Evolutionary conservation across 805 yeast genomes (phyloP).

Genomic region (Metschnikowia picachoensis): DNA sequence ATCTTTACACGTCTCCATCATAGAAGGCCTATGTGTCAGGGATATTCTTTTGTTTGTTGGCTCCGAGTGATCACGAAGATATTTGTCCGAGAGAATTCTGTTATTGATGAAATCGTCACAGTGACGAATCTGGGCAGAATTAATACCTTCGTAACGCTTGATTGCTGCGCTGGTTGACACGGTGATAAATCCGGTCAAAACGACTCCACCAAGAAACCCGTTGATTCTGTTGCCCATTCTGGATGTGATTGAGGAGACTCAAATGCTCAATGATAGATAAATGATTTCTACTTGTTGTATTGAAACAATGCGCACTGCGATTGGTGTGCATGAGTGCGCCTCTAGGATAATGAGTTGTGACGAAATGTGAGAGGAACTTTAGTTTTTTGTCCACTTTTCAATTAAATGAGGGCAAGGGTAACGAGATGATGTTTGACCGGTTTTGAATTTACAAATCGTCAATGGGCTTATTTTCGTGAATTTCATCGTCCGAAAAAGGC

Average conservation of each 20-base stretch:
- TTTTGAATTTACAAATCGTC: no score
- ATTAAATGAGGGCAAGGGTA: no score
- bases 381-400: no score
- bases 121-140: constrained; percentile 45
- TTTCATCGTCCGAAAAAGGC: no score
- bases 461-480: no score
- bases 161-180: constrained; percentile 60
- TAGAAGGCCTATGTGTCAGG: constrained; percentile 31
- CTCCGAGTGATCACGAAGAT: constrained; percentile 39
- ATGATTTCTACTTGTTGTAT: no score
- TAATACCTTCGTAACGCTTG: constrained; percentile 41
- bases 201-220: constrained; percentile 48
- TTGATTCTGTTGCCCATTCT: constrained; percentile 42
- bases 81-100: constrained; percentile 47
- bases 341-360: not conserved
- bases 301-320: constrained; percentile 2
- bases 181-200: constrained; percentile 59
- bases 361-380: no score
- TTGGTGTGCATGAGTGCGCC: constrained; percentile 5
- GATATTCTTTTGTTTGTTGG: constrained; percentile 35
- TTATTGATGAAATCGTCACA: constrained; percentile 51
- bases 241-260: not conserved
- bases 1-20: constrained; percentile 64
- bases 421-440: no score
- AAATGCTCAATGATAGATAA: not conserved